Percentiles rank a stretch among this genome's conserved stretches.
Evolutionary conservation across 768 basidiomycete species (phyloP).

Genomic region (Lyophyllum semitale): DNA sequence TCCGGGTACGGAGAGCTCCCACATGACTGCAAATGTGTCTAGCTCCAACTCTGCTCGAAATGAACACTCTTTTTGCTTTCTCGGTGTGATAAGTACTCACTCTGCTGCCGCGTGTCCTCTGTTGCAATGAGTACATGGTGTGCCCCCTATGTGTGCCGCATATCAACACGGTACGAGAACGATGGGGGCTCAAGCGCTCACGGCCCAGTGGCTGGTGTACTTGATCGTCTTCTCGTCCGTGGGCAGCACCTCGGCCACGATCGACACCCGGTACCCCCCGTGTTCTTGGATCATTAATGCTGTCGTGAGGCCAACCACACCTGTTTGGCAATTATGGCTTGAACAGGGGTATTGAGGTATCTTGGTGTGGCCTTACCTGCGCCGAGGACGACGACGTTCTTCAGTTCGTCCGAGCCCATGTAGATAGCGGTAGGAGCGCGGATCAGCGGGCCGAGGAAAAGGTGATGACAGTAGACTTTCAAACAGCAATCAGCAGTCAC

Average conservation of each 20-base stretch:
- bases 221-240: slow-evolving; percentile 69
- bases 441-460: too few relatives aligned
- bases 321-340: slow-evolving; percentile 34
- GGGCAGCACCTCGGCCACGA: slow-evolving; percentile 73
- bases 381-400: slow-evolving; percentile 21
- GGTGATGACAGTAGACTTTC: too few relatives aligned
- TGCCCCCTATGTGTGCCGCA: slow-evolving; percentile 89
- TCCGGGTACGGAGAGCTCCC: slow-evolving; percentile 66
- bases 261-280: slow-evolving; percentile 61
- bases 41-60: slow-evolving; percentile 66
- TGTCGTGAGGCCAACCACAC: slow-evolving; percentile 78
- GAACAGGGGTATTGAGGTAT: neutral
- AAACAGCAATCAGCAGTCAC: too few relatives aligned
- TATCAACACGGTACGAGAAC: too few relatives aligned
- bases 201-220: slow-evolving; percentile 85
- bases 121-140: slow-evolving; percentile 70
- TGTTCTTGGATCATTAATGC: slow-evolving; percentile 70
- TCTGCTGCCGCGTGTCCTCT: slow-evolving; percentile 52
- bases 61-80: slow-evolving; percentile 2
- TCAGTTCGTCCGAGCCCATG: too few relatives aligned
- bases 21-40: slow-evolving; percentile 76
- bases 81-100: slow-evolving; percentile 32
- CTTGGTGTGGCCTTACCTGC: slow-evolving; percentile 20
- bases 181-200: too few relatives aligned
- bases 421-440: too few relatives aligned